Evolutionary conservation across 2,329 filamentous ascomycete genomes (phyloP), one percentile per base, ranked within the genome.

Genomic region (Talaromyces sp.): DNA sequence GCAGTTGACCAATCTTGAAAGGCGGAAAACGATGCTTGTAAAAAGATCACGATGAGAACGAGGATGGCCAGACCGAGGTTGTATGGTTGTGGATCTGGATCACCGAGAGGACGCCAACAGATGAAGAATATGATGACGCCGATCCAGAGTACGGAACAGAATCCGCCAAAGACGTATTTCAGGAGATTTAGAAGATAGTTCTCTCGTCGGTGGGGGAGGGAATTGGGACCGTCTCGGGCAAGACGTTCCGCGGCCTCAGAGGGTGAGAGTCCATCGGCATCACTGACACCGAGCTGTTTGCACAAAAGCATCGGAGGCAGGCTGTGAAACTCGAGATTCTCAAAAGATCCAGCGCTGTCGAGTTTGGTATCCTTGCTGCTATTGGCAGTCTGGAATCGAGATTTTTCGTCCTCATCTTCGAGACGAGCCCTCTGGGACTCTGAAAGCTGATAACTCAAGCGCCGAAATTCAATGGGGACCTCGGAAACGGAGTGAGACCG

Each of bases 111-210:
- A 62, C 82, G 84, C 88, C 88, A 93, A 10, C 88, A 85, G 60
- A 92, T 75, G 67, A 91, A 90, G 63, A 92, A 89, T 8, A 93
- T 80, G 45, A 91, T 80, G 6, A 83, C 43, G 2, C 53, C 79
- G 3, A 86, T 69, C 53, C 91, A 81, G 2, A 92, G 78, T 43
- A 93, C 82, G 1, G 84, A 81, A n/a, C 89, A 89, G 63, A 92
- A 93, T 2, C 89, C 89, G 63, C 87, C 87, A 73, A 91, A 91
- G 66, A 91, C 84, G 73, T 92, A 92, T 15, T 81, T 81, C 37
- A 87, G 73, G 2, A 86, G 79, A 62, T 84, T 84, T 37, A 78
- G 77, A 25, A 84, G 65, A 53, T 81, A 80, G 62, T 82, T 83
- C 15, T 86, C 87, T 5, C 84, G 81, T 6, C 87, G 85, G 4